Base-by-base conservation (phyloP, 2,329 filamentous ascomycete genomes). In the Diaporthe ampelina region DNA sequence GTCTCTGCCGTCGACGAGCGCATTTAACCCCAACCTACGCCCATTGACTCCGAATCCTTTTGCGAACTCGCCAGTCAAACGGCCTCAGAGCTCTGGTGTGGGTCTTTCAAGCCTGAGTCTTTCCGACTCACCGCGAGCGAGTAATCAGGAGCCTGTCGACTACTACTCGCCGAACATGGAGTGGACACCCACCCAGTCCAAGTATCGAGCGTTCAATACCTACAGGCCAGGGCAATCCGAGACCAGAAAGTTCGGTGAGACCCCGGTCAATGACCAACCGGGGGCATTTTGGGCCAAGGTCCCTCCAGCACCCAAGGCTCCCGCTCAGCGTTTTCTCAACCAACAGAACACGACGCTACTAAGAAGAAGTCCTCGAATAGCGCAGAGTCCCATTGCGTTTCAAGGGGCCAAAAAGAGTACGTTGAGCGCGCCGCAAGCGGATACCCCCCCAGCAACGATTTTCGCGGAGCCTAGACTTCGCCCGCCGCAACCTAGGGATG, bases 261-360 rank as follows among this genome's bases (percentile, higher is more conserved):
- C 85, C 0, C 87, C 86, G 0, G 84, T 84, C 21, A 83, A 86
- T 67, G 81, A 83, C 0, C 84, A 86, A 57, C 76, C 83, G 19
- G 86, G 84, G 1, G 90, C 92, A 1, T 95, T 95, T 79, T 92
- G 91, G 86, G 93, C 91, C 82, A 91, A 89, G 74, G 88, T 95
- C 3, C 94, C 94, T 5, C 87, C 91, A 0, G 92, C 92, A 1
- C 93, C 94, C 19, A 89, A 88, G 19, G 89, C 88, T n/a, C 91
- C 92, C 29, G 91, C 92, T 2, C 89, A 91, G 54, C 86, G 87
- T 57, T 81, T 91, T 9, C 87, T 90, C 43, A 94, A 93, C 75
- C 91, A 92, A 1, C 88, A 89, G 6, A 90, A 88, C 74, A 85
- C 87, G 48, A 88, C 90, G 0, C 82, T 88, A 1, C 83, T 92